Conservation (phyloP, 257 asterid species). For the Lantana camara region DNA sequence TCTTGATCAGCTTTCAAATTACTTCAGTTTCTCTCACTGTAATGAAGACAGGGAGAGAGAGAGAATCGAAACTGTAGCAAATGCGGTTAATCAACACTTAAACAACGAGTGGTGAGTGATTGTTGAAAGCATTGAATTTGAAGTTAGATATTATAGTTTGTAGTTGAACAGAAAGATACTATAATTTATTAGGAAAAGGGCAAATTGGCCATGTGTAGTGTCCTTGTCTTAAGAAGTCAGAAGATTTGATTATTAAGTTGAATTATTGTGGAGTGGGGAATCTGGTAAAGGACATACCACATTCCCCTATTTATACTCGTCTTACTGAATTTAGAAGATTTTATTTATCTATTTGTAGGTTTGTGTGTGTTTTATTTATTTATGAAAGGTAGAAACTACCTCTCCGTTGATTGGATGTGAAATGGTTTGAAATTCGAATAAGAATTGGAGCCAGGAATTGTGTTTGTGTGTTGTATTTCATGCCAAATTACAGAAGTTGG, state of each 20-base stretch:
- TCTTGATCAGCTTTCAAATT: too few relatives aligned
- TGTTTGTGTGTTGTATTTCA: too few relatives aligned
- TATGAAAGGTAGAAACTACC: too few relatives aligned
- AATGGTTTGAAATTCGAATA: too few relatives aligned
- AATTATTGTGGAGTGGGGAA: not conserved
- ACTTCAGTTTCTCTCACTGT: too few relatives aligned
- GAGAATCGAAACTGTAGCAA: constrained; percentile 20
- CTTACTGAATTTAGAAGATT: not conserved
- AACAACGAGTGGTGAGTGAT: constrained; percentile 17
- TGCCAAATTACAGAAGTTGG: not conserved
- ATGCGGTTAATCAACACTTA: not conserved
- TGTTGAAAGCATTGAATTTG: not conserved
- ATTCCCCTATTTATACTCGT: constrained; percentile 19
- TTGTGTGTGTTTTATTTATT: not conserved
- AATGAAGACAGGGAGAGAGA: too few relatives aligned
- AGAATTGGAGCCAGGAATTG: not conserved
- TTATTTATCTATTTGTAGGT: too few relatives aligned
- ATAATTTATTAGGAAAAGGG: not conserved
- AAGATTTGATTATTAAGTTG: constrained; percentile 4
- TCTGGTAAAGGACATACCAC: constrained; percentile 27
- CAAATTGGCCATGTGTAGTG: constrained; percentile 25
- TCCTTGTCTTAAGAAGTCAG: too few relatives aligned
- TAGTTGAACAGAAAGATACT: too few relatives aligned
- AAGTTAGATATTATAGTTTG: not conserved
- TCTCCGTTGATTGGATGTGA: too few relatives aligned